phyloP scores from a whole-genome alignment of 495 filamentous ascomycete species.

The Lasiosphaeriaceae sp. region DNA sequence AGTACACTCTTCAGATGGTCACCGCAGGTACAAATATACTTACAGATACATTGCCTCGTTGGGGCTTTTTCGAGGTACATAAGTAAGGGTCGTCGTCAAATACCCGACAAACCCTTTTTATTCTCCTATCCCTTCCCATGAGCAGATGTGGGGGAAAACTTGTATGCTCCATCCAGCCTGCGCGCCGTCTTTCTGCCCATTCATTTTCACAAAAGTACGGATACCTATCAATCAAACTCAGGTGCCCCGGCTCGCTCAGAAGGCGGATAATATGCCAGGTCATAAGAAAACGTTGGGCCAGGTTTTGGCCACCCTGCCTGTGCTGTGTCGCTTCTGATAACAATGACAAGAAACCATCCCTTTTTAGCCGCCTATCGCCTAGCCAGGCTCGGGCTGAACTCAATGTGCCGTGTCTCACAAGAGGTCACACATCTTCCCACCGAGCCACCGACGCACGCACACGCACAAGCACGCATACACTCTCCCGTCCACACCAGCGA shows the following conservation, averaged over 20 bases:
- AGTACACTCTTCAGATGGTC: no score
- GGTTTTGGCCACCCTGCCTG: conserved; percentile 6
- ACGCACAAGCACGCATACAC: neutral
- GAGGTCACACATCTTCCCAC: neutral
- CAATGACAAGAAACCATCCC: neutral
- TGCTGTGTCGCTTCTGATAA: neutral
- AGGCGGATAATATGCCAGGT: conserved; percentile 17
- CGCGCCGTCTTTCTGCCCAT: no score
- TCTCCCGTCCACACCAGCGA: neutral
- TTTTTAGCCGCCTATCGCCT: neutral
- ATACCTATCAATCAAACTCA: no score
- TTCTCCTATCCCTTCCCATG: no score
- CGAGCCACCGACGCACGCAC: neutral
- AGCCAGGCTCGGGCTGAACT: no score
- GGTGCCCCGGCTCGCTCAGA: conserved; percentile 14
- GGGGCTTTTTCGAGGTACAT: neutral
- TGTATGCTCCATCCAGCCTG: no score
- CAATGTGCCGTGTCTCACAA: neutral
- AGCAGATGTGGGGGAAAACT: neutral
- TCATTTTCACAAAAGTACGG: no score
- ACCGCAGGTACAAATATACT: no score
- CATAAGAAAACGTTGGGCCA: conserved; percentile 13
- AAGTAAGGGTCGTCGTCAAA: neutral
- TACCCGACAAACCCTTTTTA: no score
- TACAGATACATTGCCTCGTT: no score